Conservation (phyloP, 2,329 filamentous ascomycete species). For the Colletotrichum destructivum region DNA sequence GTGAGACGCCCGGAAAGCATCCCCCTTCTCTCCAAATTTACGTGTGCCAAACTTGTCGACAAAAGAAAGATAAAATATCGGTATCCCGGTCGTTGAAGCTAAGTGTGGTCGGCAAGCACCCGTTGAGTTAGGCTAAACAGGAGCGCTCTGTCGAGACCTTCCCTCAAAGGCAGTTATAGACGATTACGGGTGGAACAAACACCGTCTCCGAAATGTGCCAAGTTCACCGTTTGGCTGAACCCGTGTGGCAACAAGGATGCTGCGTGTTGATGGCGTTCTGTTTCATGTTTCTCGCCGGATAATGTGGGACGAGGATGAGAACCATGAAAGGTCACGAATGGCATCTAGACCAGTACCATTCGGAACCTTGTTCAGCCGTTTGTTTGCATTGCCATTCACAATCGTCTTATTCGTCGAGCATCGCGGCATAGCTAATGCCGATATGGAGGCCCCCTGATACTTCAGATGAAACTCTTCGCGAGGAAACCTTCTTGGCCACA, state of each 20-base stretch:
- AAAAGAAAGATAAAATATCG: not conserved
- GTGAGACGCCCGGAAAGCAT: not conserved
- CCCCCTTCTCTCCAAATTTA: too few relatives aligned
- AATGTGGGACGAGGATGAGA: too few relatives aligned
- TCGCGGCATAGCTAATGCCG: not conserved
- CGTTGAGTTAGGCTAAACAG: not conserved
- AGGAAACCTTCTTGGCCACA: slow-evolving; percentile 5
- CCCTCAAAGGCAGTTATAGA: too few relatives aligned
- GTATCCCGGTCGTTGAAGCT: not conserved
- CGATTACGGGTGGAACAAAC: not conserved
- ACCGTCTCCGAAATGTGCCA: not conserved
- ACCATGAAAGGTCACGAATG: too few relatives aligned
- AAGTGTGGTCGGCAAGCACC: too few relatives aligned
- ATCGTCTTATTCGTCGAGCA: not conserved
- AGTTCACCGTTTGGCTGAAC: not conserved
- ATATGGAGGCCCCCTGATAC: not conserved
- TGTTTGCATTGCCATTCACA: not conserved
- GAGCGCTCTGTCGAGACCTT: not conserved
- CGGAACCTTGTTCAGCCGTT: not conserved
- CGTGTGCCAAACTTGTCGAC: not conserved
- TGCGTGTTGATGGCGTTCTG: not conserved
- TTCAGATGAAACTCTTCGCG: slow-evolving; percentile 24
- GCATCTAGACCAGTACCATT: not conserved
- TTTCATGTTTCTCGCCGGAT: not conserved
- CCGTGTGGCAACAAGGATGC: not conserved